Evolutionary conservation across 192 early-diverging fungal species (phyloP).

Genomic region (Entomortierella chlamydospora): DNA sequence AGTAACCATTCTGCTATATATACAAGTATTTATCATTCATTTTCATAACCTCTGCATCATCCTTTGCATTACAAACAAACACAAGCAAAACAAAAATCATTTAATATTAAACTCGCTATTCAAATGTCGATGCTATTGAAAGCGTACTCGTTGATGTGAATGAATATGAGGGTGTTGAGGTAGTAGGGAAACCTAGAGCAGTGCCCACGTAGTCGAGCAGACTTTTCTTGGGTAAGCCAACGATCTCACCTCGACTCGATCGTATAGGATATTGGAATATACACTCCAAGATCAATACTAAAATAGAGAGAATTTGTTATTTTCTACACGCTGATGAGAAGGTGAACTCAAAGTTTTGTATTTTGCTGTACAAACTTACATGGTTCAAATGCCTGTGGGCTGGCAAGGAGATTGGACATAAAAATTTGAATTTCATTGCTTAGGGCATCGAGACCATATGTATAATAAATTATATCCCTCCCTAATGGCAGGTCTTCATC

Average conservation of each 20-base stretch:
- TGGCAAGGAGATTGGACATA: slow-evolving; percentile 13
- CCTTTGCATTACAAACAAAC: too few species aligned
- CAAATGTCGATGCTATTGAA: not conserved
- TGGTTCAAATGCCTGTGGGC: slow-evolving; percentile 8
- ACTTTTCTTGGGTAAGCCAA: slow-evolving; percentile 11
- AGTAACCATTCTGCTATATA: not conserved
- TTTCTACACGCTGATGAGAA: too few species aligned
- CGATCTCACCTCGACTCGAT: slow-evolving; percentile 11
- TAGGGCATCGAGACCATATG: slow-evolving; percentile 39
- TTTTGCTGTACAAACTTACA: slow-evolving; percentile 16
- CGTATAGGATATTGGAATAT: slow-evolving; percentile 26
- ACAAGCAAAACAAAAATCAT: too few species aligned
- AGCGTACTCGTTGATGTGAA: not conserved
- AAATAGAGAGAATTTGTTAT: not conserved
- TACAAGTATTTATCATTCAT: not conserved
- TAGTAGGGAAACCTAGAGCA: slow-evolving; percentile 15
- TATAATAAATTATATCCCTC: slow-evolving; percentile 33
- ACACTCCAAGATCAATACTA: slow-evolving; percentile 23
- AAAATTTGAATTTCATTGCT: slow-evolving; percentile 21
- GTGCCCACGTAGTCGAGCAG: slow-evolving; percentile 29
- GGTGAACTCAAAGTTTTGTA: too few species aligned
- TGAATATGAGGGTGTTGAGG: not conserved
- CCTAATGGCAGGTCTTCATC: slow-evolving; percentile 8
- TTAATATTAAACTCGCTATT: not conserved
- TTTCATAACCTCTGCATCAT: not conserved